Evolutionary conservation across 495 filamentous ascomycete species (phyloP), one percentile per base, ranked within the genome.

Genomic region (Penicillium samsonianum): DNA sequence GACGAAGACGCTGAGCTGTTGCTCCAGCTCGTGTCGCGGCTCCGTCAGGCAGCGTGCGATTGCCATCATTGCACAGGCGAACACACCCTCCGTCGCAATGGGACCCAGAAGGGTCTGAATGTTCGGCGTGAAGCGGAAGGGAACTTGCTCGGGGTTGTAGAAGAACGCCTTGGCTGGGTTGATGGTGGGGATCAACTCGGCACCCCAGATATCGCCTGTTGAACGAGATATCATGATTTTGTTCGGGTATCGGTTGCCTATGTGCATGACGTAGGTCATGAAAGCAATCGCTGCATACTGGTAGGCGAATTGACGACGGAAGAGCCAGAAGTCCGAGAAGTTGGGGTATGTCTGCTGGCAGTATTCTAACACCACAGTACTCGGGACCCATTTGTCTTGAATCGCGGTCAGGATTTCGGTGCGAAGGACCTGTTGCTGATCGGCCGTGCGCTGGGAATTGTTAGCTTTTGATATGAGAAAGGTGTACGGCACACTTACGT

Each of bases 241-340:
- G 73, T 92, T 90, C 5, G 95, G 95, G 65, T 90, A 97, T 53
- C 95, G 90, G 64, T 88, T 88, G 70, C 89, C 88, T 82, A 98
- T 97, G 78, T 91, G 90, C 77, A 99, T 89, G 58, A 95, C 87
- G 68, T 96, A 98, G 35, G 95, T 99, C 89, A 99, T 96, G 78
- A 98, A 99, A 12, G 92, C 96, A 53, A 97, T 82, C 2, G 92
- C 87, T n/a, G 94, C 92, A 47, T 96, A 86, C 73, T 98, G 94
- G 75, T 97, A 97, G 28, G 90, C 87, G 72, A 98, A 97, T 55
- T 96, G 91, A 47, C 92, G 86, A 42, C 93, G 87, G 88, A 99
- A 99, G 38, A 98, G 85, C 90, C 92, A 98, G 81, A 98, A 96
- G 65, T 96, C 92, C 23, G 89, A 81, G 67, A 88, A 98, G 43